Evolutionary conservation across 257 asterid genomes (phyloP), one percentile per base, ranked within the genome.

Genomic region (Solanum gracilifrons): DNA sequence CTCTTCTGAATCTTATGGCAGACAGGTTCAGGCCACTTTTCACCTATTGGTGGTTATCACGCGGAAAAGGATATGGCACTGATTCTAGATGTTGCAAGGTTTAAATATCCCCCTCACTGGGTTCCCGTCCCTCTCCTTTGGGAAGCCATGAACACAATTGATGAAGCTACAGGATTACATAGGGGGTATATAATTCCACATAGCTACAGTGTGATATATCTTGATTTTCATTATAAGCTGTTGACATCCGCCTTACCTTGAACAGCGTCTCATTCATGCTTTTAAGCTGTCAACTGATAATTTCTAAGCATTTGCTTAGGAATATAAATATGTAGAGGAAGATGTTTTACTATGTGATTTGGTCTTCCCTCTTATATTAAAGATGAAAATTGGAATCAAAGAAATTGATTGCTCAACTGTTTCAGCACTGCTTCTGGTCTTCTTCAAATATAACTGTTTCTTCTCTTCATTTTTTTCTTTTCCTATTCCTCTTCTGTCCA

Each of bases 61-160:
- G 97, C 96, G 82, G 98, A 92, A 89, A 94, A 87, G 79, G 99
- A 97, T 90, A 97, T 97, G 99, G 99, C 97, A n/a, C 89, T 97
- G 92, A 96, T 97, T 92, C 93, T 97, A 88, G 99, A 97, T 89
- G 99, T 96, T 90, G 99, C 99, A 66, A 94, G 99, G 92, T 97
- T 97, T 85, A 97, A 97, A 91, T 97, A 97, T 91, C 99, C 99
- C 77, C 99, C 99, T 87, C 99, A 97, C 80, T 97, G 99, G 99
- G 98, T 97, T 91, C 99, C 99, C 85, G 95, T 97, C 41, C 79
- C 90, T 69, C 98, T 97, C 89, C 98, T 97, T 66, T 97, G 99
- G 99, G 95, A 97, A 91, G 99, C 99, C 82, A 97, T 97, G 99
- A 88, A 92, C 90, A 95, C 99, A 85, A 89, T 95, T 55, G 99